Percentiles rank a stretch among this genome's conserved stretches.
These are phyloP conservation scores for Blastobotrys ciferrii DNA, from an alignment of 1,139 yeast genomes.

Conservation along the genomic window DNA sequence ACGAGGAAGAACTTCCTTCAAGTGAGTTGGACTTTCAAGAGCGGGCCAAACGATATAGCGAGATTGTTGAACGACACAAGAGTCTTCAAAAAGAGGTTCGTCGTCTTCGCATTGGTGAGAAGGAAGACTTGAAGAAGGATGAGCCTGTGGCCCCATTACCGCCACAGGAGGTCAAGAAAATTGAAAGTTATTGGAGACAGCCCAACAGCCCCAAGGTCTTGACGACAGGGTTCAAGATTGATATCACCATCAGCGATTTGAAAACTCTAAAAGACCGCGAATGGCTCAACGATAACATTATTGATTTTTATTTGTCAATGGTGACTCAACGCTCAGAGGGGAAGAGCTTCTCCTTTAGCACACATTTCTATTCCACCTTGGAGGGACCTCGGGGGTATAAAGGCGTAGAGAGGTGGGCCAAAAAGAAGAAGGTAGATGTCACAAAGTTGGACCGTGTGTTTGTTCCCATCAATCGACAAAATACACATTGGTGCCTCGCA, in stretches of 20 bases:
- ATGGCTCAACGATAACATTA: conserved; percentile 91
- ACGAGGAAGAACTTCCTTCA: conserved; percentile 12
- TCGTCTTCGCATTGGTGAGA: conserved; percentile 18
- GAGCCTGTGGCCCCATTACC: conserved; percentile 30
- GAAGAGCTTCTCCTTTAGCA: conserved; percentile 69
- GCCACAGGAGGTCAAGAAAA: conserved; percentile 36
- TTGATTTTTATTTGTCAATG: conserved; percentile 74
- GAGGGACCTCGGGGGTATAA: conserved; percentile 63
- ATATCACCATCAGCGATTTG: conserved; percentile 64
- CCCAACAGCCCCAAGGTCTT: conserved; percentile 39
- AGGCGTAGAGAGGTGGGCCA: conserved; percentile 89
- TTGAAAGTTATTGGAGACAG: conserved; percentile 42
- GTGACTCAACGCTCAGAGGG: conserved; percentile 47
- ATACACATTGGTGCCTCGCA: conserved; percentile 92
- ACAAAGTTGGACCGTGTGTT: conserved; percentile 62
- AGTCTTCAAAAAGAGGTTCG: conserved; percentile 22
- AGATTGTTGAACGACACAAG: conserved; percentile 21
- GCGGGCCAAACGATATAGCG: conserved; percentile 18
- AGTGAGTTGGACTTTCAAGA: conserved; percentile 10
- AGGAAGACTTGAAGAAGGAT: conserved; percentile 19
- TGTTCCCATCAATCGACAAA: conserved; percentile 79
- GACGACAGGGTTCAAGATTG: conserved; percentile 51
- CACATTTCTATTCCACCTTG: conserved; percentile 80
- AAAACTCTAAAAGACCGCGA: conserved; percentile 64
- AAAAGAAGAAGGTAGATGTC: conserved; percentile 71